These are phyloP conservation scores for Phycomyces nitens DNA, from an alignment of 192 early-diverging fungal species.

Conservation along the genomic window DNA sequence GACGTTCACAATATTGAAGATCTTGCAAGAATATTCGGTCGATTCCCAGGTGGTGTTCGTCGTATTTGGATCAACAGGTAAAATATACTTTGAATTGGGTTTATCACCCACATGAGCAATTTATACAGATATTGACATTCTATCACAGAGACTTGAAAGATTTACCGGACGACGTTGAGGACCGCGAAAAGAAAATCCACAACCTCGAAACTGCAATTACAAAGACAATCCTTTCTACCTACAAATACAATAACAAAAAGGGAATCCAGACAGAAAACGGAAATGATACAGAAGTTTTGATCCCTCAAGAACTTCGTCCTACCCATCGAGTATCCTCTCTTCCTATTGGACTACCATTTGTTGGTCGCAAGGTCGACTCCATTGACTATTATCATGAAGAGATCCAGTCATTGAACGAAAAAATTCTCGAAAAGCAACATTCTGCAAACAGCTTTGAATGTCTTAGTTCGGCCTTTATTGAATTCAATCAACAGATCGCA, in stretches of 20 bases:
- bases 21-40: conserved; percentile 50
- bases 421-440: conserved; percentile 41
- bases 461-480: conserved; percentile 73
- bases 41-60: conserved; percentile 68
- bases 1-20: conserved; percentile 47
- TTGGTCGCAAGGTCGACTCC: conserved; percentile 66
- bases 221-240: conserved; percentile 40
- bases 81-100: neutral
- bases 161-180: conserved; percentile 43
- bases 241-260: conserved; percentile 38
- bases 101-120: no score
- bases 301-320: conserved; percentile 48
- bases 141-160: conserved; percentile 41
- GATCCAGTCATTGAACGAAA: conserved; percentile 43
- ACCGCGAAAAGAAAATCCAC: conserved; percentile 46
- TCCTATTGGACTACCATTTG: conserved; percentile 39
- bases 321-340: conserved; percentile 46
- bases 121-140: neutral
- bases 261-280: conserved; percentile 17
- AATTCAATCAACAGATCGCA: conserved; percentile 70
- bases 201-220: conserved; percentile 53
- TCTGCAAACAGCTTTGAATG: conserved; percentile 25
- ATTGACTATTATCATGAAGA: conserved; percentile 43
- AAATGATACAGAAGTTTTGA: neutral
- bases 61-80: conserved; percentile 62